Evolutionary conservation across 1,284 basidiomycete species (phyloP).

Genomic region (Dichomitus squalens): DNA sequence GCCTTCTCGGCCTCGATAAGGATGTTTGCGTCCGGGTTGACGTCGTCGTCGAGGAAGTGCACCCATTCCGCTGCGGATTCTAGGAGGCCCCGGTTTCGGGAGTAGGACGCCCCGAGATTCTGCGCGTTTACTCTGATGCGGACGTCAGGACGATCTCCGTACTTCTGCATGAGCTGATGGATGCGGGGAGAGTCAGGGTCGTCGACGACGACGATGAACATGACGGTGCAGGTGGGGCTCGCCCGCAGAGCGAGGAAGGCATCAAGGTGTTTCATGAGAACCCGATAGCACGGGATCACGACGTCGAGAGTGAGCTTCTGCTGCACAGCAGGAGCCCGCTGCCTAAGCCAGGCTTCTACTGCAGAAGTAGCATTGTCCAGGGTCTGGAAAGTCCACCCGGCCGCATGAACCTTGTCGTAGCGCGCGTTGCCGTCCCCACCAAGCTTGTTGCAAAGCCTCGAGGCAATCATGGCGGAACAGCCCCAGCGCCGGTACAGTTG

Average conservation of each 20-base stretch:
- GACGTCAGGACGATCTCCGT: conserved; percentile 44
- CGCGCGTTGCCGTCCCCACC: conserved; percentile 50
- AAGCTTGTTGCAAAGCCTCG: conserved; percentile 44
- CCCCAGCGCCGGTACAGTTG: conserved; percentile 62
- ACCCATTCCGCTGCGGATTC: conserved; percentile 53
- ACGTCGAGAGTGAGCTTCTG: conserved; percentile 54
- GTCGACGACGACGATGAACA: conserved; percentile 63
- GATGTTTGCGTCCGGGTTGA: conserved; percentile 46
- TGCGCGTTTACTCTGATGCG: conserved; percentile 47
- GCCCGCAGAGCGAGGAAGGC: conserved; percentile 45
- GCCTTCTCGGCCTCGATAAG: conserved; percentile 48
- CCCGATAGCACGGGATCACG: conserved; percentile 57
- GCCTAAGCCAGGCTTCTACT: conserved; percentile 42
- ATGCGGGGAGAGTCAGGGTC: conserved; percentile 46
- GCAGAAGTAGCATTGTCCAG: conserved; percentile 43
- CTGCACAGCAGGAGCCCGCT: conserved; percentile 24
- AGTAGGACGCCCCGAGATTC: conserved; percentile 51
- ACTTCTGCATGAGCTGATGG: conserved; percentile 36
- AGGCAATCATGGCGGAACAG: conserved; percentile 47
- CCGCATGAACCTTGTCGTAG: conserved; percentile 46
- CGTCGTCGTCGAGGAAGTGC: conserved; percentile 61
- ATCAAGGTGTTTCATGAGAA: conserved; percentile 47
- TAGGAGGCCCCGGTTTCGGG: conserved; percentile 49
- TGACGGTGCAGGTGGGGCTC: conserved; percentile 44
- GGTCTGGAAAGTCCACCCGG: conserved; percentile 51